A percentile compares a stretch with the other conserved stretches of the same genome.
Conservation (phyloP, 768 basidiomycete species). For the Xerocomellus chrysenteron region DNA sequence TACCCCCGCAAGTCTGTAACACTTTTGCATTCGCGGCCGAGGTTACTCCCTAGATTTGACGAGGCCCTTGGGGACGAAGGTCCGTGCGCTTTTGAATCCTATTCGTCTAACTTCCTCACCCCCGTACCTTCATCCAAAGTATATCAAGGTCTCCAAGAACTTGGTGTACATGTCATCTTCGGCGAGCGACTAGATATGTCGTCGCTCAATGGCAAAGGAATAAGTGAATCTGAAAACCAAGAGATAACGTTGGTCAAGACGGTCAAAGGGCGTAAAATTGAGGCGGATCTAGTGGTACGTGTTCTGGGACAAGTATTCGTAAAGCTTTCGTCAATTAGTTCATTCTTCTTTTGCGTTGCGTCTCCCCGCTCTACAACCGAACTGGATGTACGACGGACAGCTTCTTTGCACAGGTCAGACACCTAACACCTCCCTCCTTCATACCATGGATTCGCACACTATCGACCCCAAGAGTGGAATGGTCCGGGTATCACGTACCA, state of each 20-base stretch:
- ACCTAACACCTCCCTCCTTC: conserved; percentile 53
- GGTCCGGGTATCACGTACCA: conserved; percentile 47
- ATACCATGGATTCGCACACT: conserved; percentile 39
- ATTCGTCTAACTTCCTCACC: neutral
- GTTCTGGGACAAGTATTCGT: neutral
- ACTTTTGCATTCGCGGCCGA: conserved; percentile 56
- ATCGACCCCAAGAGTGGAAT: conserved; percentile 41
- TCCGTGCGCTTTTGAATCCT: conserved; percentile 20
- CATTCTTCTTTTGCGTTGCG: neutral
- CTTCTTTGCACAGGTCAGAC: conserved; percentile 61
- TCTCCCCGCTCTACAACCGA: neutral
- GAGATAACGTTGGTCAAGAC: conserved; percentile 41
- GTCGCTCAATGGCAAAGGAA: conserved; percentile 24
- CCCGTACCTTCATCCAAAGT: neutral
- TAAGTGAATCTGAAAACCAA: neutral
- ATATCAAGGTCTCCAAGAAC: conserved; percentile 38
- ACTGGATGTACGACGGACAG: conserved; percentile 26
- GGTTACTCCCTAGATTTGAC: conserved; percentile 56
- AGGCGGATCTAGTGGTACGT: conserved; percentile 53
- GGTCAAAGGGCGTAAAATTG: conserved; percentile 47
- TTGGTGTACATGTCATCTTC: conserved; percentile 49
- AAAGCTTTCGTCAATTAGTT: neutral
- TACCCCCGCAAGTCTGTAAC: conserved; percentile 55
- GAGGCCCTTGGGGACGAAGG: conserved; percentile 52
- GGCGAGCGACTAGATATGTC: conserved; percentile 53